Conservation (phyloP, 1,139 yeast species). For the Hansenula sp. region DNA sequence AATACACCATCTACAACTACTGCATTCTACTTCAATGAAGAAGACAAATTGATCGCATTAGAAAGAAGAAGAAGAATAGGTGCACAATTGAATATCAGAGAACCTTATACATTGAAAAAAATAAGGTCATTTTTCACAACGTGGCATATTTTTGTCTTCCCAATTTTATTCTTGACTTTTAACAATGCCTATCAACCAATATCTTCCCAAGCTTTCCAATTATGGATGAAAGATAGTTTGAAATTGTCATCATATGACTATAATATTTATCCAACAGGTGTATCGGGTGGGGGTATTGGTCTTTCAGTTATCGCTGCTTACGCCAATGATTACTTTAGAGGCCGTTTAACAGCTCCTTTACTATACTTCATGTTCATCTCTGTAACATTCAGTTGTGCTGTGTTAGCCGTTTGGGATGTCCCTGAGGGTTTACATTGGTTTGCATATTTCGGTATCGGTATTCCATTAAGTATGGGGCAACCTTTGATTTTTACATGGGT, state of each 20-base stretch:
- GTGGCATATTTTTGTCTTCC: constrained; percentile 49
- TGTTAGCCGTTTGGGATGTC: constrained; percentile 44
- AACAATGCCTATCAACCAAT: constrained; percentile 40
- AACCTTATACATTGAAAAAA: constrained; percentile 37
- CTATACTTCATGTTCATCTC: constrained; percentile 34
- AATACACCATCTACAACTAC: constrained; percentile 40
- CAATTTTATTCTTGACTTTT: constrained; percentile 44
- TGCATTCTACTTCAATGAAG: constrained; percentile 33
- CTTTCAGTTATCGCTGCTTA: constrained; percentile 37
- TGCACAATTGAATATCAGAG: constrained; percentile 42
- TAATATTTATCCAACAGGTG: constrained; percentile 46
- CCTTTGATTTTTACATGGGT: constrained; percentile 55
- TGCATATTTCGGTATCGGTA: constrained; percentile 43
- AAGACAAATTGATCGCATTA: constrained; percentile 32
- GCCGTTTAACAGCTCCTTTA: constrained; percentile 35
- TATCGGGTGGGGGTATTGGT: constrained; percentile 43
- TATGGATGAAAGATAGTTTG: constrained; percentile 48
- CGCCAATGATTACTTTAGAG: constrained; percentile 41
- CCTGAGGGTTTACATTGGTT: constrained; percentile 48
- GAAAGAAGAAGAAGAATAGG: constrained; percentile 41
- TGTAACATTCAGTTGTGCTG: constrained; percentile 38
- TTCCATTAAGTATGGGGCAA: constrained; percentile 43
- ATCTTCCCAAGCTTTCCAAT: constrained; percentile 46
- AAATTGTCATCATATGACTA: constrained; percentile 37
- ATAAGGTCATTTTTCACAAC: constrained; percentile 40